Evolutionary conservation across 108 stramenopile genomes (phyloP).

Genomic region (Cyclotella cryptica): DNA sequence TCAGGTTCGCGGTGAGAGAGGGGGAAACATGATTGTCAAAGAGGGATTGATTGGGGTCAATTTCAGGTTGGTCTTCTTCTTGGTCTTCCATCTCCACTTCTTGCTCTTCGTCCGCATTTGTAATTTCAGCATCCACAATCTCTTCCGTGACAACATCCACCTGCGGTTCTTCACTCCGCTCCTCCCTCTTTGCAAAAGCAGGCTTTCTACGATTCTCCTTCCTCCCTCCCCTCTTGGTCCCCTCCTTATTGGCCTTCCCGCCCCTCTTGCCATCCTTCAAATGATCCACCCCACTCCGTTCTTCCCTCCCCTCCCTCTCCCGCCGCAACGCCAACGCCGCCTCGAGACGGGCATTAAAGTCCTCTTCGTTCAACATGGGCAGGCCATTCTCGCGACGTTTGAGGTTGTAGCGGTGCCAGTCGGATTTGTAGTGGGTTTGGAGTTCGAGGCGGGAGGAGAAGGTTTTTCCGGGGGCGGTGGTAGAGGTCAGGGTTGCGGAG

Average conservation of each 20-base stretch:
- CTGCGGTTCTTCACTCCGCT: constrained; percentile 13
- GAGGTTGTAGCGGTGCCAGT: constrained; percentile 98
- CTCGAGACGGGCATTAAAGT: constrained; percentile 80
- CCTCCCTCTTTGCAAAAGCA: constrained; percentile 36
- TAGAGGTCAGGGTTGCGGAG: constrained; percentile 58
- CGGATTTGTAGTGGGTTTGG: constrained; percentile 90
- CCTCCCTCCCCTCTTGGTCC: not conserved
- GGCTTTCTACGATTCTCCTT: constrained; percentile 49
- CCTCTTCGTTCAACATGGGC: constrained; percentile 68
- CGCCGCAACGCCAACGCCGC: constrained; percentile 80
- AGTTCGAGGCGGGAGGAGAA: constrained; percentile 79
- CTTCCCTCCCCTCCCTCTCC: constrained; percentile 65
- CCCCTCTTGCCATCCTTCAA: constrained; percentile 54
- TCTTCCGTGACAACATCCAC: constrained; percentile 10
- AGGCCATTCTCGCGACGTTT: constrained; percentile 91
- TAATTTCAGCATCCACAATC: not conserved
- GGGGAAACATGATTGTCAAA: constrained; percentile 80
- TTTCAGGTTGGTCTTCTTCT: constrained; percentile 69
- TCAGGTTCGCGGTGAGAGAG: constrained; percentile 66
- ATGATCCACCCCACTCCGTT: constrained; percentile 67
- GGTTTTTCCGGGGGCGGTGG: constrained; percentile 85
- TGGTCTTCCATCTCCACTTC: constrained; percentile 10
- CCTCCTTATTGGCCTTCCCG: constrained; percentile 13
- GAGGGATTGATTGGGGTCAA: constrained; percentile 85
- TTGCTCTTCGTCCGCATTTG: constrained; percentile 7